Evolutionary conservation across 768 basidiomycete species (phyloP).

Genomic region (Trametopsis cervina): DNA sequence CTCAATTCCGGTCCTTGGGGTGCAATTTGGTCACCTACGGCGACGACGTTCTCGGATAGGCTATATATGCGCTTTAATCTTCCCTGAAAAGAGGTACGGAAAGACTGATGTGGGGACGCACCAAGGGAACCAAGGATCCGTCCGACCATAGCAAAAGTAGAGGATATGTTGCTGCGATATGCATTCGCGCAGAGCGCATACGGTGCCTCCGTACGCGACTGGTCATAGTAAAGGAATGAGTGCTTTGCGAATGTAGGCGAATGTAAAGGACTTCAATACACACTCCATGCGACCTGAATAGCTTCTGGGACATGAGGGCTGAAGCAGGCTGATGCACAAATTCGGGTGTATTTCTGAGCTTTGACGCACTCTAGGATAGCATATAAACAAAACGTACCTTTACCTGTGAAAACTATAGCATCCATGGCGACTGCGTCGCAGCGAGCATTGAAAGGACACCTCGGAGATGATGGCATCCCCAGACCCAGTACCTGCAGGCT

Average conservation of each 20-base stretch:
- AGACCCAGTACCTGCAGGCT: too few relatives aligned
- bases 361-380: neutral
- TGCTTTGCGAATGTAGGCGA: neutral
- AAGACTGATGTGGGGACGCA: neutral
- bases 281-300: slow-evolving; percentile 7
- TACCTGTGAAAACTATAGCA: too few relatives aligned
- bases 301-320: slow-evolving; percentile 6
- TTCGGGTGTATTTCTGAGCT: neutral
- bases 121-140: slow-evolving; percentile 7
- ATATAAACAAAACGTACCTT: neutral
- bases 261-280: neutral
- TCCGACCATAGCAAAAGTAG: slow-evolving; percentile 6
- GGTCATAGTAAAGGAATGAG: neutral
- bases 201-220: slow-evolving; percentile 9
- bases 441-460: too few relatives aligned
- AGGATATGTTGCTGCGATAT: neutral
- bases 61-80: neutral
- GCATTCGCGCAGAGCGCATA: neutral
- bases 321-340: slow-evolving; percentile 8
- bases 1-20: neutral
- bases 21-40: neutral
- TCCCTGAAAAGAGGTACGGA: too few relatives aligned
- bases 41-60: slow-evolving; percentile 2
- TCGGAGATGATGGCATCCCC: too few relatives aligned
- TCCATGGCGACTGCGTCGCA: too few relatives aligned